phyloP scores from a whole-genome alignment of 2,329 filamentous ascomycete species.

The Nothophaeocryptopus gaeumannii region DNA sequence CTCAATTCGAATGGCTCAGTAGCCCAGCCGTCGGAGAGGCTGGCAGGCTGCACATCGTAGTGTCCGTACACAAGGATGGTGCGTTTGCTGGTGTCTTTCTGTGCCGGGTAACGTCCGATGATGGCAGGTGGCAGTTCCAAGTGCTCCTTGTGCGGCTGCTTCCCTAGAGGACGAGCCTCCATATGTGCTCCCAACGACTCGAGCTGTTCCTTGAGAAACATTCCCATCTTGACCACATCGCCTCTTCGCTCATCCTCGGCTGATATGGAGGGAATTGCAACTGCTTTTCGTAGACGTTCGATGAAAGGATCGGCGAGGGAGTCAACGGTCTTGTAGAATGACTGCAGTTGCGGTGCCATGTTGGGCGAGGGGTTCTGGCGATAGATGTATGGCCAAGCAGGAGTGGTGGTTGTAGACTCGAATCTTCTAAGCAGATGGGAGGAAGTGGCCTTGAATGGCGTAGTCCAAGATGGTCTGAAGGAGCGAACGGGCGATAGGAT shows the following conservation, averaged over 20 bases:
- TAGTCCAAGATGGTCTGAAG: no score
- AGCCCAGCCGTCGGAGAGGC: conserved; percentile 90
- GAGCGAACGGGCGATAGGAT: no score
- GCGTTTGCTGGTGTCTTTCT: conserved; percentile 85
- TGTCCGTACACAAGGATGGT: conserved; percentile 97
- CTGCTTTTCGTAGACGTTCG: conserved; percentile 82
- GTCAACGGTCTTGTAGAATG: conserved; percentile 92
- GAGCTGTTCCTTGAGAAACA: conserved; percentile 83
- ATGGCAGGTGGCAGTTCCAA: conserved; percentile 91
- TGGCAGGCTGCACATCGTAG: conserved; percentile 96
- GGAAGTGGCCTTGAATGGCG: no score
- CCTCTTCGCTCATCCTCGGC: conserved; percentile 83
- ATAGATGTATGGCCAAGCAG: conserved; percentile 49
- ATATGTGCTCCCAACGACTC: conserved; percentile 80
- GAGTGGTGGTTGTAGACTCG: conserved; percentile 2
- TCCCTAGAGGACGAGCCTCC: conserved; percentile 80
- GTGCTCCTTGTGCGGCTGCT: conserved; percentile 86
- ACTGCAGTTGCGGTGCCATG: conserved; percentile 88
- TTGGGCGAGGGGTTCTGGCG: conserved; percentile 36
- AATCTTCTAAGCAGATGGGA: not conserved
- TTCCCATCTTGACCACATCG: conserved; percentile 94
- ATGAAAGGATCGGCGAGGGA: conserved; percentile 76
- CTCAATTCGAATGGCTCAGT: conserved; percentile 90
- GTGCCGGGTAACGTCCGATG: conserved; percentile 73
- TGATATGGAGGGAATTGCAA: conserved; percentile 94